Base-by-base conservation (phyloP, 495 filamentous ascomycete genomes). In the Trichoderma erinaceum region DNA sequence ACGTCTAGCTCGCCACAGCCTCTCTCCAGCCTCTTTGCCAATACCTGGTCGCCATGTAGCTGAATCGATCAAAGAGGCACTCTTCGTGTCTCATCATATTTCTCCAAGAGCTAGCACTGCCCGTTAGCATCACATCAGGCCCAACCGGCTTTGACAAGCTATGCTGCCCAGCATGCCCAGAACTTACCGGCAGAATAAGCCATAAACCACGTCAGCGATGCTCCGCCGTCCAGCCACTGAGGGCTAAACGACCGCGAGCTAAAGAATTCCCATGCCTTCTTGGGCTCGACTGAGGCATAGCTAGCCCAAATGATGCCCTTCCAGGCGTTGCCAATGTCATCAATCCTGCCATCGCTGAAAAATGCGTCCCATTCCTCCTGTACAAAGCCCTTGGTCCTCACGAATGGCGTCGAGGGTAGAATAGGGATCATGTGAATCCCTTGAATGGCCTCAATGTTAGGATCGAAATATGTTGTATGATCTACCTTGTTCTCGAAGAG, bases 371-470 rank as follows among this genome's bases (percentile, higher is more conserved):
- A 99, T 77, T 99, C 95, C 77, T 97, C 84, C 23, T 75, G 74
- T 4, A 96, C 92, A 71, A 97, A 97, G 0, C 78, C 77, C n/a
- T 74, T 71, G 2, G 81, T 81, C 21, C 96, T 87, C 4, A 87
- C 88, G 66, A 89, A 86, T 21, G 88, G 79, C 0, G 87, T 88
- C 67, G 82, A 82, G 1, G 95, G 91, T 43, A 90, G 83, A 63
- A 97, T 82, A 1, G 96, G 95, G 46, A 99, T 78, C 95, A 99
- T 99, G 80, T 99, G 95, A 68, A 99, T 98, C 65, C 90, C 95
- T 78, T 99, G 89, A 69, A 98, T 87, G 74, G 88, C 96, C 79
- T 97, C 92, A 3, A 85, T 79, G 68, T 91, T 89, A 66, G 75
- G 73, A 12, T 93, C 93, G 73, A 99, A 99, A 79, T 95, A 98